Evolutionary conservation across 805 yeast species (phyloP).

Genomic region (Metschnikowia cubensis): DNA sequence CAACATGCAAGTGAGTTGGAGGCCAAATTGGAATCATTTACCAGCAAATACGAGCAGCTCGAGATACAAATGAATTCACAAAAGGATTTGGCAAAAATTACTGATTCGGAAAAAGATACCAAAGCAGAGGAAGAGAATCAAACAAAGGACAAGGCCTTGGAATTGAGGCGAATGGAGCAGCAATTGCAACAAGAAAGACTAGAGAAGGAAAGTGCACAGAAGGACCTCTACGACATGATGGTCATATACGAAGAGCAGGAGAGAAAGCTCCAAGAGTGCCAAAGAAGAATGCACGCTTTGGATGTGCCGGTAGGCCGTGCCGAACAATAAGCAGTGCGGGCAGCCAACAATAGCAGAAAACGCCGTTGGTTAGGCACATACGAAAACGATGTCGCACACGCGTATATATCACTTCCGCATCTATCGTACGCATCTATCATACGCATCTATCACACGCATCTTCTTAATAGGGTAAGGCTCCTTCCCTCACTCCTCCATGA

Average conservation of each 20-base stretch:
- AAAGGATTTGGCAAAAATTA: neutral
- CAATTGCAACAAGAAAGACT: neutral
- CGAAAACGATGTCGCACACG: neutral
- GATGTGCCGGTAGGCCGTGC: slow-evolving; percentile 68
- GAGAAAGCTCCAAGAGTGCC: slow-evolving; percentile 58
- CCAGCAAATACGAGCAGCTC: neutral
- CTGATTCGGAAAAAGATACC: neutral
- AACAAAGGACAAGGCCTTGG: neutral
- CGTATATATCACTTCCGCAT: neutral
- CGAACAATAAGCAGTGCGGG: slow-evolving; percentile 36
- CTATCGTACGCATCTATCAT: too few relatives aligned
- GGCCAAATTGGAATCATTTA: neutral
- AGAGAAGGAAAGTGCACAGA: slow-evolving; percentile 1
- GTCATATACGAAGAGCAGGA: slow-evolving; percentile 74
- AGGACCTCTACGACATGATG: slow-evolving; percentile 46
- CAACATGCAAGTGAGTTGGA: neutral
- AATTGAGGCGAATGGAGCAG: neutral
- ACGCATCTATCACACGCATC: slow-evolving; percentile 1
- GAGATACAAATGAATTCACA: neutral
- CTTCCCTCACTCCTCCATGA: slow-evolving; percentile 23
- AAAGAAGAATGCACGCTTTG: slow-evolving; percentile 43
- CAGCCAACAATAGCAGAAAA: neutral
- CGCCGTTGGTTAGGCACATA: neutral
- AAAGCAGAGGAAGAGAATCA: neutral
- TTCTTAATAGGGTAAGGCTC: neutral